Conservation (phyloP, 1,284 basidiomycete genomes). For the Ceratobasidium sp. region DNA sequence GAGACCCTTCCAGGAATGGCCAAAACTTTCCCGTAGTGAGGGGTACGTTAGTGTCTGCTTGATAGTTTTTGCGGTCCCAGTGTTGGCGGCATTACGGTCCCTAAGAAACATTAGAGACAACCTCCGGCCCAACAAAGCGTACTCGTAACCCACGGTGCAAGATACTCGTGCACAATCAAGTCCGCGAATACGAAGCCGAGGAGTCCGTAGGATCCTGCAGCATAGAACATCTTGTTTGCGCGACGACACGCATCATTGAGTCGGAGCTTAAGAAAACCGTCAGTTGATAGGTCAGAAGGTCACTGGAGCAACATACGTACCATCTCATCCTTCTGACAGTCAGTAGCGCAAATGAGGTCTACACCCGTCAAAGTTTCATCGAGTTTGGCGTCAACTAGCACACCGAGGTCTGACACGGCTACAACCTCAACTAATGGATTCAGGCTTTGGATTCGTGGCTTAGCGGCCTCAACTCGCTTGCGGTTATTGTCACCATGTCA, state of each 20-base stretch:
- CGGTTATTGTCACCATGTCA: slow-evolving; percentile 3
- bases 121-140: background rate
- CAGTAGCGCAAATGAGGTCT: slow-evolving; percentile 85
- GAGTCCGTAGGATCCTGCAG: slow-evolving; percentile 88
- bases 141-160: slow-evolving; percentile 68
- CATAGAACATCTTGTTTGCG: slow-evolving; percentile 80
- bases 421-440: slow-evolving; percentile 91
- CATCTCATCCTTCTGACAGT: slow-evolving; percentile 68
- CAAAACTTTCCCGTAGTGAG: slow-evolving; percentile 69
- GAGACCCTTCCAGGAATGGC: slow-evolving; percentile 70
- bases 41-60: slow-evolving; percentile 71
- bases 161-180: slow-evolving; percentile 83
- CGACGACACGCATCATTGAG: slow-evolving; percentile 80
- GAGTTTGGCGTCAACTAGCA: slow-evolving; percentile 57
- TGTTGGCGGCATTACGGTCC: slow-evolving; percentile 57
- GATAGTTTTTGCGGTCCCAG: slow-evolving; percentile 57
- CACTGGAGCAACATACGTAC: slow-evolving; percentile 58
- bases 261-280: slow-evolving; percentile 59
- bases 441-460: slow-evolving; percentile 81
- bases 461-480: slow-evolving; percentile 84
- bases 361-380: slow-evolving; percentile 58
- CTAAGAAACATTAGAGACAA: background rate
- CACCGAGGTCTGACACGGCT: slow-evolving; percentile 61
- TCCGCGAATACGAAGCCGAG: slow-evolving; percentile 95
- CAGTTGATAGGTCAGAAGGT: slow-evolving; percentile 32